These are phyloP conservation scores for Fusarium oxysporum DNA, from an alignment of 2,329 filamentous ascomycete genomes.

Conservation along the genomic window DNA sequence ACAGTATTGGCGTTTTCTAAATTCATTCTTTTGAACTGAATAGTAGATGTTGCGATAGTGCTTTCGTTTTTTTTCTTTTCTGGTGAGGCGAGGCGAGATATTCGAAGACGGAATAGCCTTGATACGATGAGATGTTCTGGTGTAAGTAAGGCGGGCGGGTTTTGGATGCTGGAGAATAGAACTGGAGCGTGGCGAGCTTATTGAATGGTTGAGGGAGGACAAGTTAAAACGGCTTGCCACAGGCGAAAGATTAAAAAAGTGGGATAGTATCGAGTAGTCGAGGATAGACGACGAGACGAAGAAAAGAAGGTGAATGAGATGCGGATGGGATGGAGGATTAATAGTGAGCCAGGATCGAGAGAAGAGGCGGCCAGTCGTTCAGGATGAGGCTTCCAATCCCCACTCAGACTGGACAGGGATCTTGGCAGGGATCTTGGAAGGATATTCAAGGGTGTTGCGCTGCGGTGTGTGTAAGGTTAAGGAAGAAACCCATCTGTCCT, in stretches of 20 bases:
- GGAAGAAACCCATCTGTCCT: slow-evolving; percentile 1
- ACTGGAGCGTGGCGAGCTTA: slow-evolving; percentile 20
- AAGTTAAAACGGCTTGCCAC: slow-evolving; percentile 27
- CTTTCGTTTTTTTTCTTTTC: background rate
- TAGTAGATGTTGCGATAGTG: slow-evolving; percentile 9
- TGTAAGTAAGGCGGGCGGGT: slow-evolving; percentile 36
- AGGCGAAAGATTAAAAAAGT: slow-evolving; percentile 37
- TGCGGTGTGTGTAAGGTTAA: slow-evolving; percentile 35
- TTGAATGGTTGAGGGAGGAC: slow-evolving; percentile 10
- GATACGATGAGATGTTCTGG: slow-evolving; percentile 10
- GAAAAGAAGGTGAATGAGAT: slow-evolving; percentile 34
- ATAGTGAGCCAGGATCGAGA: slow-evolving; percentile 45
- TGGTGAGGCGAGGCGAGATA: slow-evolving; percentile 9
- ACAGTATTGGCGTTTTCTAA: slow-evolving; percentile 38
- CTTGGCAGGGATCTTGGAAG: slow-evolving; percentile 26
- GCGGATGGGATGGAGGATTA: slow-evolving; percentile 45
- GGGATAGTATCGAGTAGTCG: slow-evolving; percentile 34
- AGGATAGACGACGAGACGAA: slow-evolving; percentile 42
- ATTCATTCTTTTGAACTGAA: slow-evolving; percentile 40
- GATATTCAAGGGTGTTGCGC: slow-evolving; percentile 35
- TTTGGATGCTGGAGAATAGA: slow-evolving; percentile 6
- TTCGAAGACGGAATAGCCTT: slow-evolving; percentile 26
- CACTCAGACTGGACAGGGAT: slow-evolving; percentile 32
- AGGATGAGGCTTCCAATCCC: slow-evolving; percentile 46
- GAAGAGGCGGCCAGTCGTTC: slow-evolving; percentile 44